A percentile compares a stretch with the other conserved stretches of the same genome.
Conservation (phyloP, 2,329 filamentous ascomycete species). For the Beauveria scarabaeidicola region DNA sequence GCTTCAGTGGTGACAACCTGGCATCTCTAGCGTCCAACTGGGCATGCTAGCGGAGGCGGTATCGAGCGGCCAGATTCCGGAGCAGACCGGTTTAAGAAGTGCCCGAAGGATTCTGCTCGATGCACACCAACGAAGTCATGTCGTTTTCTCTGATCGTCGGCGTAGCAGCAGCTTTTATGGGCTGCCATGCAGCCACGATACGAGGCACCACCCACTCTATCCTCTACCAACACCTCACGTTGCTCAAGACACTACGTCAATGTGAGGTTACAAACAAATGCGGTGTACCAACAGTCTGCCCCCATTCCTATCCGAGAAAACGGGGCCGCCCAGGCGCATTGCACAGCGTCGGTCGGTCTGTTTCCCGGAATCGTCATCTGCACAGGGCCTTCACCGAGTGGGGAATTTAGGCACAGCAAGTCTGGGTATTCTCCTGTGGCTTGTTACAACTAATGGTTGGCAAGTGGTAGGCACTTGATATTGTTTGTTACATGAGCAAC, state of each 20-base stretch:
- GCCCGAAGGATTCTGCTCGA: neutral
- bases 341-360: neutral
- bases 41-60: neutral
- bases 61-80: neutral
- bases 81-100: neutral
- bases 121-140: neutral
- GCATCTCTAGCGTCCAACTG: neutral
- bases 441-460: neutral
- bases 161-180: neutral
- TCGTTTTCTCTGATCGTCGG: neutral
- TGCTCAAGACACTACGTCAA: neutral
- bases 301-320: neutral
- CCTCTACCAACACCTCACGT: neutral
- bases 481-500: neutral
- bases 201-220: neutral
- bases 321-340: neutral
- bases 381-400: constrained; percentile 9
- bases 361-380: neutral
- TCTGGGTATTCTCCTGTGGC: neutral
- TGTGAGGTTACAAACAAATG: neutral
- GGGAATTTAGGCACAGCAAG: neutral
- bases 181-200: constrained; percentile 3
- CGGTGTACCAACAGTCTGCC: neutral
- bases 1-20: neutral
- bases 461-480: neutral